phyloP scores from a whole-genome alignment of 768 basidiomycete genomes.

The Podaxis pistillaris region DNA sequence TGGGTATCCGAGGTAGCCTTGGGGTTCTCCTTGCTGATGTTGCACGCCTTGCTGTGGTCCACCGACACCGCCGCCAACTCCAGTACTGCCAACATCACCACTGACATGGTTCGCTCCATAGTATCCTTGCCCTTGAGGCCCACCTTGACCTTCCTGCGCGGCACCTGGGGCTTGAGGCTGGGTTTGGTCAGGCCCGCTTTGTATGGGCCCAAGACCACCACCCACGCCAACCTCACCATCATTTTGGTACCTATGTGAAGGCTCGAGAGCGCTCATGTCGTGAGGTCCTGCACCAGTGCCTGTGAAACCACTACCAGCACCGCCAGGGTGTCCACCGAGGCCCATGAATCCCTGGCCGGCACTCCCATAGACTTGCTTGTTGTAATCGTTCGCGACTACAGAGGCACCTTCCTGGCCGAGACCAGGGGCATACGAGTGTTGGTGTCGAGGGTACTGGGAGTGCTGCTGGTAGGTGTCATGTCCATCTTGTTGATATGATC shows the following conservation, averaged over 20 bases:
- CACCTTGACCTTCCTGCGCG: slow-evolving; percentile 44
- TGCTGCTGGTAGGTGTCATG: slow-evolving; percentile 47
- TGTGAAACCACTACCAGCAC: slow-evolving; percentile 51
- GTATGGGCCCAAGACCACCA: slow-evolving; percentile 43
- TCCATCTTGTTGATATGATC: slow-evolving; percentile 58
- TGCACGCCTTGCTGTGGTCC: slow-evolving; percentile 42
- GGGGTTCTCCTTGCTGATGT: slow-evolving; percentile 43
- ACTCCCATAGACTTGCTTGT: slow-evolving; percentile 46
- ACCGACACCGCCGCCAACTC: slow-evolving; percentile 33
- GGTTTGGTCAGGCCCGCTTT: slow-evolving; percentile 48
- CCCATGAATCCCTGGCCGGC: slow-evolving; percentile 63
- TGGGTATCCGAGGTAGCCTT: slow-evolving; percentile 61
- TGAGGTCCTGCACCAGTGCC: slow-evolving; percentile 45
- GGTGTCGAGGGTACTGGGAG: slow-evolving; percentile 47
- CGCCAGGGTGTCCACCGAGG: slow-evolving; percentile 46
- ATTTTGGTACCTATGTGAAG: slow-evolving; percentile 72
- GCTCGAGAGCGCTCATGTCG: slow-evolving; percentile 65
- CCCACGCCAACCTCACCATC: slow-evolving; percentile 52
- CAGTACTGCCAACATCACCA: slow-evolving; percentile 32
- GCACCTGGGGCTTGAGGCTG: slow-evolving; percentile 52
- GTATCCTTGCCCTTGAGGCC: slow-evolving; percentile 49
- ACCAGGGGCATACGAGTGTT: slow-evolving; percentile 41
- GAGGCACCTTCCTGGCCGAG: slow-evolving; percentile 38
- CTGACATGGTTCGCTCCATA: slow-evolving; percentile 47
- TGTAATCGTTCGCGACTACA: slow-evolving; percentile 37